phyloP scores from a whole-genome alignment of 2,329 filamentous ascomycete genomes.

The Fusarium illudens region DNA sequence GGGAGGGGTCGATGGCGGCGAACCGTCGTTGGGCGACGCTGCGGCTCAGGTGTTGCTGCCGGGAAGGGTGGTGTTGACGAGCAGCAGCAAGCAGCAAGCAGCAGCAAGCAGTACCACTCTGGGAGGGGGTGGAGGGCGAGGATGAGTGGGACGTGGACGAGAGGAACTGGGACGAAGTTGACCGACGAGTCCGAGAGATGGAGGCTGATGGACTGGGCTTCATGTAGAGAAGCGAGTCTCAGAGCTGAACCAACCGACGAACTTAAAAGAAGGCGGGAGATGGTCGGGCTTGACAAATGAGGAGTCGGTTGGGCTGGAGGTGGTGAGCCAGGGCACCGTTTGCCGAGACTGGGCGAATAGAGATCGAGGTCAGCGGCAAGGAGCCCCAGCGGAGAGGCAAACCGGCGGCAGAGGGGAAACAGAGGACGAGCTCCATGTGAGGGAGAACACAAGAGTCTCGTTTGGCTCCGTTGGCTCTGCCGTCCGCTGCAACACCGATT shows the following conservation, averaged over 20 bases:
- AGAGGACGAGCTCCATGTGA: conserved; percentile 6
- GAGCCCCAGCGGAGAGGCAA: conserved; percentile 23
- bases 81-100: conserved; percentile 37
- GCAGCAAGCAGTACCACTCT: conserved; percentile 29
- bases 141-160: conserved; percentile 37
- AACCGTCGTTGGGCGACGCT: conserved; percentile 43
- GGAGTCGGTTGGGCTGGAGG: conserved; percentile 31
- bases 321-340: conserved; percentile 34
- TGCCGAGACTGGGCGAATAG: conserved; percentile 37
- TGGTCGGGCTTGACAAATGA: conserved; percentile 29
- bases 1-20: conserved; percentile 41
- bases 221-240: conserved; percentile 2
- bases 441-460: conserved; percentile 28
- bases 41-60: conserved; percentile 40
- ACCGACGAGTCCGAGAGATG: conserved; percentile 21
- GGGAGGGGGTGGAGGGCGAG: conserved; percentile 30
- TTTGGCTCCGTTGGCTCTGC: conserved; percentile 29
- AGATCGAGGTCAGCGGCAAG: conserved; percentile 21
- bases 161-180: conserved; percentile 31
- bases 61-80: conserved; percentile 41
- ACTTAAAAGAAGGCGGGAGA: conserved; percentile 33
- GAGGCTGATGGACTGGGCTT: conserved; percentile 11
- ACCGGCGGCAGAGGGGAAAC: conserved; percentile 17
- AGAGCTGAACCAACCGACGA: conserved; percentile 19
- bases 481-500: conserved; percentile 32